Evolutionary conservation across 192 early-diverging fungal species (phyloP).

Genomic region (Coemansia sp.): DNA sequence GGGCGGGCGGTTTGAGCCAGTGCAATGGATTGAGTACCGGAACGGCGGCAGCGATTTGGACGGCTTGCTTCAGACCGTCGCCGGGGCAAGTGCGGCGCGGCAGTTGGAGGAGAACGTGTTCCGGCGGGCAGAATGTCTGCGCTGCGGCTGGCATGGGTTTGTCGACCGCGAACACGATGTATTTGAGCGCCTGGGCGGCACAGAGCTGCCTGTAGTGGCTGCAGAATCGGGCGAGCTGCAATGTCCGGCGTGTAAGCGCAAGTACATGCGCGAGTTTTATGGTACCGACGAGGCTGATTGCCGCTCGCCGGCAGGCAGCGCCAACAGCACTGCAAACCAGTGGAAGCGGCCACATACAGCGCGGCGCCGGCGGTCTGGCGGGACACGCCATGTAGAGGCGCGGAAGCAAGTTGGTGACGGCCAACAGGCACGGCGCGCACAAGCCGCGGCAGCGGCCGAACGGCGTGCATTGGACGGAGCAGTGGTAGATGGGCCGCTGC

Average conservation of each 20-base stretch:
- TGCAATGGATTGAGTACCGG: slow-evolving; percentile 21
- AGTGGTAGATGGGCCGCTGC: slow-evolving; percentile 2
- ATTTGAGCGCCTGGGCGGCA: slow-evolving; percentile 9
- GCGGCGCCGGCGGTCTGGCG: slow-evolving; percentile 5
- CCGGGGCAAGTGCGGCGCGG: slow-evolving; percentile 1
- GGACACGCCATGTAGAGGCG: background rate
- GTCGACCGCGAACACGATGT: slow-evolving; percentile 23
- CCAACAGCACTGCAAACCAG: background rate
- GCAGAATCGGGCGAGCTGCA: slow-evolving; percentile 7
- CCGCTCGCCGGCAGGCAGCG: background rate
- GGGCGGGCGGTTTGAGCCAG: slow-evolving; percentile 21
- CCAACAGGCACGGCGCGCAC: slow-evolving; percentile 1
- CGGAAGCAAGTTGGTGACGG: background rate
- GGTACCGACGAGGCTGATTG: slow-evolving; percentile 11
- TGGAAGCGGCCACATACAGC: slow-evolving; percentile 8
- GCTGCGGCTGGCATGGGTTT: slow-evolving; percentile 40
- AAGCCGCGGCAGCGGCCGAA: background rate
- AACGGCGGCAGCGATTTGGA: background rate
- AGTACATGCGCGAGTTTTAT: slow-evolving; percentile 47
- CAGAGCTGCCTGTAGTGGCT: background rate
- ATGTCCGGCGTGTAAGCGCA: slow-evolving; percentile 35
- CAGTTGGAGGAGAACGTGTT: slow-evolving; percentile 23
- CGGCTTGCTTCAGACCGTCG: slow-evolving; percentile 1
- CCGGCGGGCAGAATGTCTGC: slow-evolving; percentile 45
- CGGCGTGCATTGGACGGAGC: background rate